phyloP scores from a whole-genome alignment of 2,329 filamentous ascomycete species.

The Epichloe sibirici region DNA sequence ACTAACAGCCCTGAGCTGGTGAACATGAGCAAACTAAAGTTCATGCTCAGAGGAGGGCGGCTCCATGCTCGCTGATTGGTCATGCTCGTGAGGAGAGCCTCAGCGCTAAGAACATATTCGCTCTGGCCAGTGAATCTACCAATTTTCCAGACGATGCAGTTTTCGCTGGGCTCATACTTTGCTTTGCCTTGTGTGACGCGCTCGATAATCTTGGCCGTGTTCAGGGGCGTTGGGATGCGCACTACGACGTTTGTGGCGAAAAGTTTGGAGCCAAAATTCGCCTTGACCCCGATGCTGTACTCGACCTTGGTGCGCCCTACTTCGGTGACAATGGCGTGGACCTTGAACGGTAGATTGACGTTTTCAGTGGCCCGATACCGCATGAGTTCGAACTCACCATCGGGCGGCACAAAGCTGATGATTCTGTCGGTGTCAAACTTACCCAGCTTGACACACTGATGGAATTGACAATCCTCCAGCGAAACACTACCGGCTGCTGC shows the following conservation, averaged over 20 bases:
- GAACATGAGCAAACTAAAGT: slow-evolving; percentile 94
- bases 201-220: slow-evolving; percentile 88
- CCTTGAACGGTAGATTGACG: slow-evolving; percentile 96
- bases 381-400: slow-evolving; percentile 98
- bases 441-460: slow-evolving; percentile 95
- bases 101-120: slow-evolving; percentile 88
- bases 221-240: slow-evolving; percentile 87
- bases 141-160: slow-evolving; percentile 99
- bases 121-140: slow-evolving; percentile 96
- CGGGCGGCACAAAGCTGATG: slow-evolving; percentile 91
- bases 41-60: slow-evolving; percentile 79
- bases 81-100: slow-evolving; percentile 89
- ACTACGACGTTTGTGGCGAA: slow-evolving; percentile 96
- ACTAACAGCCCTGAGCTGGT: slow-evolving; percentile 88
- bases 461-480: slow-evolving; percentile 95
- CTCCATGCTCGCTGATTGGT: slow-evolving; percentile 98
- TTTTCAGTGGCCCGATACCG: slow-evolving; percentile 96
- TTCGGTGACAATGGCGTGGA: slow-evolving; percentile 97
- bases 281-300: slow-evolving; percentile 94
- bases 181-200: slow-evolving; percentile 92
- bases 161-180: slow-evolving; percentile 96
- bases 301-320: slow-evolving; percentile 95
- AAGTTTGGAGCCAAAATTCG: slow-evolving; percentile 91
- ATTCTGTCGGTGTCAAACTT: slow-evolving; percentile 95
- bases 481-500: slow-evolving; percentile 92